Conservation (phyloP, 2,329 filamentous ascomycete genomes). For the Epichloe uncinata region DNA sequence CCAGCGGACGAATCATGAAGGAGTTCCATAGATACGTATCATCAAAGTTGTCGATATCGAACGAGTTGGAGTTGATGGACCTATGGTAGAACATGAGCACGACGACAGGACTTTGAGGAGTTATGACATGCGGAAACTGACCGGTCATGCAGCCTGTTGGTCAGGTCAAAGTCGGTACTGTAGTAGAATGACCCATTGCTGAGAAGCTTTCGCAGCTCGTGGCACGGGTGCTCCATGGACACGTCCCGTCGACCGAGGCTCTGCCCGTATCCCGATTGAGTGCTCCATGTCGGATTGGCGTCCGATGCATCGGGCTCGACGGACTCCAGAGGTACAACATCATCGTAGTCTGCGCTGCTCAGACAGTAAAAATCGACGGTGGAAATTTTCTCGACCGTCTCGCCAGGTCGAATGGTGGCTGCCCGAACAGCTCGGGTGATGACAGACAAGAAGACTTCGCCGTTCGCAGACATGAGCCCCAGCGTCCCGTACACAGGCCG, state of each 20-base stretch:
- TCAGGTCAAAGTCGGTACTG: slow-evolving; percentile 95
- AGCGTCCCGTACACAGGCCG: slow-evolving; percentile 73
- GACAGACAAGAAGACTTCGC: slow-evolving; percentile 83
- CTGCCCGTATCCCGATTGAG: slow-evolving; percentile 24
- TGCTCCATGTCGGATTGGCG: slow-evolving; percentile 32
- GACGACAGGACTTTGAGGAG: background rate
- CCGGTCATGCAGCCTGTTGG: slow-evolving; percentile 83
- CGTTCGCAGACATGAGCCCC: slow-evolving; percentile 69
- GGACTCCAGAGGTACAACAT: slow-evolving; percentile 46
- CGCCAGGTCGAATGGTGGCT: slow-evolving; percentile 71
- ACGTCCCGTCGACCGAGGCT: slow-evolving; percentile 52
- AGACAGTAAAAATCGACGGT: slow-evolving; percentile 88
- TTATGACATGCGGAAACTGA: slow-evolving; percentile 18
- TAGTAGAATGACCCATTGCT: slow-evolving; percentile 96
- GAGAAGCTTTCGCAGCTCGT: slow-evolving; percentile 81
- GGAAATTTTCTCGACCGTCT: slow-evolving; percentile 78
- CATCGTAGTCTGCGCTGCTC: slow-evolving; percentile 75
- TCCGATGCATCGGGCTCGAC: slow-evolving; percentile 37
- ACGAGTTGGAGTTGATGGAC: slow-evolving; percentile 59
- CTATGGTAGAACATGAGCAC: slow-evolving; percentile 25
- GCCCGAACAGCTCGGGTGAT: slow-evolving; percentile 69
- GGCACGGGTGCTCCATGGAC: slow-evolving; percentile 72
- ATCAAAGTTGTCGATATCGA: slow-evolving; percentile 88
- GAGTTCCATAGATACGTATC: slow-evolving; percentile 94
- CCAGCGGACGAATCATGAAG: slow-evolving; percentile 90